Percentiles rank a stretch among this genome's conserved stretches.
Evolutionary conservation across 1,284 basidiomycete genomes (phyloP).

Genomic region (Ustilago trichophora): DNA sequence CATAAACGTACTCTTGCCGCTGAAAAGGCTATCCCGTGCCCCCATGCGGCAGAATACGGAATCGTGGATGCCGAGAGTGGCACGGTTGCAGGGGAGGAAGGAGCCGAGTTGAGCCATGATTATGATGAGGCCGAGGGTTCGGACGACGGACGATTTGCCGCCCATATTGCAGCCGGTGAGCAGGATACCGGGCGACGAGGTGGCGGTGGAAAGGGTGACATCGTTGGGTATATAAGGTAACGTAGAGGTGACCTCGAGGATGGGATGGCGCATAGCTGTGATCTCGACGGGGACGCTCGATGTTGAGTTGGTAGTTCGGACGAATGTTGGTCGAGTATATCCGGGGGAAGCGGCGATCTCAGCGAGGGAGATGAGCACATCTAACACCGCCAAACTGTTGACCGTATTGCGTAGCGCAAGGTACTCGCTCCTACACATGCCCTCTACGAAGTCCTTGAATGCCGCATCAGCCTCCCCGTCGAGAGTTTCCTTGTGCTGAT

Average conservation of each 20-base stretch:
- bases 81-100: conserved; percentile 75
- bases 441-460: conserved; percentile 40
- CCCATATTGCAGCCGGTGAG: conserved; percentile 67
- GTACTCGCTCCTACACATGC: conserved; percentile 45
- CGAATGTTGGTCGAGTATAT: conserved; percentile 39
- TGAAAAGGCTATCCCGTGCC: conserved; percentile 83
- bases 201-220: conserved; percentile 19
- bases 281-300: conserved; percentile 28
- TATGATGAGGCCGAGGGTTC: conserved; percentile 58
- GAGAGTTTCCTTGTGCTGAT: conserved; percentile 80
- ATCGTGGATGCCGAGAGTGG: conserved; percentile 80
- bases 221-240: conserved; percentile 58
- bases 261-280: conserved; percentile 56
- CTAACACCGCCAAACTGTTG: conserved; percentile 45
- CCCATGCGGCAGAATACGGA: conserved; percentile 84
- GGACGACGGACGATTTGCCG: conserved; percentile 75
- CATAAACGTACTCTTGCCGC: conserved; percentile 91
- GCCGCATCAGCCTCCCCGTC: conserved; percentile 69
- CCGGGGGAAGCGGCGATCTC: conserved; percentile 44
- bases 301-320: neutral
- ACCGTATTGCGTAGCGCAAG: conserved; percentile 50
- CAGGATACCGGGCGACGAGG: conserved; percentile 35
- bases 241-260: conserved; percentile 48
- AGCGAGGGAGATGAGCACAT: conserved; percentile 52
- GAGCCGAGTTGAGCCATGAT: conserved; percentile 71